Evolutionary conservation across 2,329 filamentous ascomycete species (phyloP).

Genomic region (Tolypocladium inflatum): DNA sequence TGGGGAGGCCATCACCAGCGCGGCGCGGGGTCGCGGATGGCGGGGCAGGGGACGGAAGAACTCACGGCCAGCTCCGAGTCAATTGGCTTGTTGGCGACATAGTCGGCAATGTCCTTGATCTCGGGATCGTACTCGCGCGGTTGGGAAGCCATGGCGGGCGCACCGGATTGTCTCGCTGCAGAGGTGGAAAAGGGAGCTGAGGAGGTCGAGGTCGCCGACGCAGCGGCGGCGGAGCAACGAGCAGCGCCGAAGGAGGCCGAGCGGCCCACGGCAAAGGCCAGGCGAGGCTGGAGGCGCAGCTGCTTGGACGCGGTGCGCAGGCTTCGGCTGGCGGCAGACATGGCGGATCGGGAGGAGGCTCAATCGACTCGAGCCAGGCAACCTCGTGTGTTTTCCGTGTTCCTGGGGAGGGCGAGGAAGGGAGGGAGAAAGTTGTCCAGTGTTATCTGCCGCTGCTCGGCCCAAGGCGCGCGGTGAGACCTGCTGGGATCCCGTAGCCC

Average conservation of each 20-base stretch:
- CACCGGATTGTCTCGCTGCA: constrained; percentile 34
- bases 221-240: constrained; percentile 21
- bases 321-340: constrained; percentile 47
- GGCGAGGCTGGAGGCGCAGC: constrained; percentile 35
- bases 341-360: constrained; percentile 15
- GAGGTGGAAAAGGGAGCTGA: constrained; percentile 37
- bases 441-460: not conserved
- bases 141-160: constrained; percentile 40
- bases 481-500: not conserved
- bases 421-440: not conserved
- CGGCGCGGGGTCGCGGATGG: not conserved
- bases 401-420: not conserved
- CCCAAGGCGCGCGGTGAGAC: not conserved
- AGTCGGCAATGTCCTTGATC: constrained; percentile 89
- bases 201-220: constrained; percentile 18
- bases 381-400: not conserved
- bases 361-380: not conserved
- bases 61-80: constrained; percentile 87
- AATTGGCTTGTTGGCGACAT: constrained; percentile 86
- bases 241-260: constrained; percentile 12
- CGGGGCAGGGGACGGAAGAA: constrained; percentile 9
- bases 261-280: constrained; percentile 15
- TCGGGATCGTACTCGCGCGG: constrained; percentile 72
- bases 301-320: constrained; percentile 45
- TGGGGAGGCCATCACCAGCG: not conserved